A percentile compares a stretch with the other conserved stretches of the same genome.
phyloP scores from a whole-genome alignment of 2,329 filamentous ascomycete species.

The Monosporascus sp. region DNA sequence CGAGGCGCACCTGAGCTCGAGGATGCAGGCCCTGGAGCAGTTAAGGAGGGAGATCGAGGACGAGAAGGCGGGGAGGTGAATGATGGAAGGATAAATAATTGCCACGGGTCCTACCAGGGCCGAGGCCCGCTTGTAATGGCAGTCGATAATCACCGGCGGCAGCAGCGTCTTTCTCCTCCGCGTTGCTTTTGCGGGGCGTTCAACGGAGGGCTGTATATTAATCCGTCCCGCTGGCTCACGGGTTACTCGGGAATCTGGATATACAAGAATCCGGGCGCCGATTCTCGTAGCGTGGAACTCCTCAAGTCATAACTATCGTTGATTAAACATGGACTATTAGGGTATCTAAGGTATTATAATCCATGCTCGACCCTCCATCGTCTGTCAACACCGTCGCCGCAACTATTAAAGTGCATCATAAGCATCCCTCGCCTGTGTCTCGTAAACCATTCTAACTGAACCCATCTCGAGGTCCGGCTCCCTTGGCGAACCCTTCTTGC shows the following conservation, averaged over 20 bases:
- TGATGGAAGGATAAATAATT: constrained; percentile 4
- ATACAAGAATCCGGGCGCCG: no score
- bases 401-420: no score
- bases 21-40: constrained; percentile 71
- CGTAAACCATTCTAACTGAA: neutral
- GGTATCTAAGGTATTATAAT: neutral
- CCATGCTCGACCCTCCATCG: neutral
- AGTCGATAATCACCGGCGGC: no score
- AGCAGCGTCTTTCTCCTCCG: no score
- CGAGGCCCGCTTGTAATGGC: no score
- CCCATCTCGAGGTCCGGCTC: constrained; percentile 1
- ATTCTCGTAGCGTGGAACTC: no score
- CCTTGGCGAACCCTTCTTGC: neutral
- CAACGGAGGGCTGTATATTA: no score
- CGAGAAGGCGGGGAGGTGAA: constrained; percentile 60
- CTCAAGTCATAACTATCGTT: neutral
- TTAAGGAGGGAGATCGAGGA: constrained; percentile 80
- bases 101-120: neutral
- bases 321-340: neutral
- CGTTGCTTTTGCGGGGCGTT: no score
- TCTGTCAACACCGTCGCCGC: neutral
- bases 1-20: constrained; percentile 71
- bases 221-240: no score
- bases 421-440: no score
- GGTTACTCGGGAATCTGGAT: no score